Evolutionary conservation across 1,139 yeast genomes (phyloP).

Genomic region (Yamadazyma triangularis): DNA sequence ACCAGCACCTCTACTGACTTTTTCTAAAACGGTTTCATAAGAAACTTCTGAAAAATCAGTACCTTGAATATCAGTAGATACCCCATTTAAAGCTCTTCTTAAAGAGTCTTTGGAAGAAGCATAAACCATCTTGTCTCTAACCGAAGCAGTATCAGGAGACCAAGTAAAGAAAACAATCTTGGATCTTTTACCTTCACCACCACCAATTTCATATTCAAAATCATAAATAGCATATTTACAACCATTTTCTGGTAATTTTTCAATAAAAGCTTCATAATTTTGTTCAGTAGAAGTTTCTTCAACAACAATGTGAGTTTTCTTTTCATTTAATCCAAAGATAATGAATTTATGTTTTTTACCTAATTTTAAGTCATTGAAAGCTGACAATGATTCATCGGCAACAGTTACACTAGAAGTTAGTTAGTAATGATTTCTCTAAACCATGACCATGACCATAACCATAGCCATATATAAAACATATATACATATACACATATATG

Average conservation of each 20-base stretch:
- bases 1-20: slow-evolving; percentile 76
- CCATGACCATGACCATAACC: no score
- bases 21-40: slow-evolving; percentile 87
- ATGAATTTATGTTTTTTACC: slow-evolving; percentile 88
- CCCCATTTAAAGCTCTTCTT: slow-evolving; percentile 95
- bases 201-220: slow-evolving; percentile 86
- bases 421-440: no score
- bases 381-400: slow-evolving; percentile 88
- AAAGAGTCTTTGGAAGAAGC: slow-evolving; percentile 97
- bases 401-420: slow-evolving; percentile 94
- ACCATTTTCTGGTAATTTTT: slow-evolving; percentile 88
- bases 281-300: slow-evolving; percentile 71
- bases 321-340: slow-evolving; percentile 73
- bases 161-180: slow-evolving; percentile 92
- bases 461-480: no score
- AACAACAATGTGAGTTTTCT: slow-evolving; percentile 87
- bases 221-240: slow-evolving; percentile 97
- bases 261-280: slow-evolving; percentile 81
- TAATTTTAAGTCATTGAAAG: slow-evolving; percentile 92
- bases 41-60: slow-evolving; percentile 97
- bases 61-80: slow-evolving; percentile 92
- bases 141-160: slow-evolving; percentile 97
- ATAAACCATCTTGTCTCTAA: slow-evolving; percentile 94
- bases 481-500: no score
- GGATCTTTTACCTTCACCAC: slow-evolving; percentile 93